Conservation (phyloP, 2,329 filamentous ascomycete genomes). For the Ilyonectria robusta region DNA sequence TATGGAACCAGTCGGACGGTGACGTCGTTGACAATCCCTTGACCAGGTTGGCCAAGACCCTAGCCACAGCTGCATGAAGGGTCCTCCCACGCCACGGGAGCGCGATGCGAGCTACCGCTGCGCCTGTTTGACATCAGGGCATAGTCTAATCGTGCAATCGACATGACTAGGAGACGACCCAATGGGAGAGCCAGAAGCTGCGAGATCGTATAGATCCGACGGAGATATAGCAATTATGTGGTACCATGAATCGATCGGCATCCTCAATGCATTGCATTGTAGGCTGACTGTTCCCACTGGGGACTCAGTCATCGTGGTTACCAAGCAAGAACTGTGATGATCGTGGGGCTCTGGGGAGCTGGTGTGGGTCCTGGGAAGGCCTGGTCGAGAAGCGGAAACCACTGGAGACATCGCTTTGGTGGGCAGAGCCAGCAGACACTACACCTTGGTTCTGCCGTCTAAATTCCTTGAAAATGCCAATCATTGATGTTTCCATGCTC, state of each 20-base stretch:
- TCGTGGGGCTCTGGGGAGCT: not conserved
- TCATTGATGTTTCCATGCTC: not conserved
- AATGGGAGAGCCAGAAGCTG: slow-evolving; percentile 30
- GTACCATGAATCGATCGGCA: not conserved
- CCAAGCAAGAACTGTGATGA: not conserved
- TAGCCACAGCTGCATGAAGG: slow-evolving; percentile 40
- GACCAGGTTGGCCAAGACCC: not conserved
- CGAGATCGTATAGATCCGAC: slow-evolving; percentile 25
- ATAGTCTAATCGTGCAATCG: slow-evolving; percentile 1
- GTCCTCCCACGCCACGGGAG: slow-evolving; percentile 35
- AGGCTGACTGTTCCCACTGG: not conserved
- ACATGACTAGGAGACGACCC: slow-evolving; percentile 21
- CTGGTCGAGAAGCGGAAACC: not conserved
- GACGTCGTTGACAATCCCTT: not conserved
- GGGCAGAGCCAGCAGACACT: not conserved
- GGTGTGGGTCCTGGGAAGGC: not conserved
- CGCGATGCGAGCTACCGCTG: slow-evolving; percentile 50
- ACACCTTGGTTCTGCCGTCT: not conserved
- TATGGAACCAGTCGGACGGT: not conserved
- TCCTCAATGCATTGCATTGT: not conserved
- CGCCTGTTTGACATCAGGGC: slow-evolving; percentile 47
- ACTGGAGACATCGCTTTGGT: not conserved
- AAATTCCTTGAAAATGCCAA: not conserved
- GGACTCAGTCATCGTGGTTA: not conserved
- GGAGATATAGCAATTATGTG: slow-evolving; percentile 27